Percentiles rank a stretch among this genome's conserved stretches.
These are phyloP conservation scores for Beauveria asiatica DNA, from an alignment of 2,329 filamentous ascomycete genomes.

Conservation along the genomic window DNA sequence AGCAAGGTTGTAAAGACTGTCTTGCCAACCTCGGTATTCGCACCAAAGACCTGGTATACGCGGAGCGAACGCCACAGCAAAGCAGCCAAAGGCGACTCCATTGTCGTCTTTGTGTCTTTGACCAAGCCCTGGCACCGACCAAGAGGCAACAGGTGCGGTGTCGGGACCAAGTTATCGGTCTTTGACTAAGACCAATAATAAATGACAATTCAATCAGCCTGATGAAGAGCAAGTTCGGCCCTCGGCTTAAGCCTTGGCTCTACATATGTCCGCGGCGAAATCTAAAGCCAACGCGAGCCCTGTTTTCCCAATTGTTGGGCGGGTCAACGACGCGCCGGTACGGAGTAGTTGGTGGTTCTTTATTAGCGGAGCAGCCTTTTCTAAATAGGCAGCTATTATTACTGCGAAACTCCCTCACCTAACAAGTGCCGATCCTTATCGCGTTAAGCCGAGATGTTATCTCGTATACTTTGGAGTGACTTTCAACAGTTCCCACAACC, in stretches of 20 bases:
- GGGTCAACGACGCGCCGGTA: not conserved
- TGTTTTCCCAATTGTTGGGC: conserved; percentile 8
- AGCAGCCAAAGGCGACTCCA: conserved; percentile 42
- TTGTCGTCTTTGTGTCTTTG: conserved; percentile 14
- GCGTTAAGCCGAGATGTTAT: conserved; percentile 6
- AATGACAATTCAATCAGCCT: not conserved
- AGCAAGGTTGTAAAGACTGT: conserved; percentile 70
- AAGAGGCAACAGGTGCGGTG: not conserved
- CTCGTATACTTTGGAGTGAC: conserved; percentile 1
- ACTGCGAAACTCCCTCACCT: conserved; percentile 7
- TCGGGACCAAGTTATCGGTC: not conserved
- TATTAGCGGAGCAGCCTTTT: not conserved
- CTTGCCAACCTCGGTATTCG: conserved; percentile 80
- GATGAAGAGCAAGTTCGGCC: not conserved
- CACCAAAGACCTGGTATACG: conserved; percentile 69
- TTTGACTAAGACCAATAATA: not conserved
- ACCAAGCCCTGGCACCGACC: not conserved
- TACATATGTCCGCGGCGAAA: not conserved
- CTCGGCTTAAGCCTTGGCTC: conserved; percentile 5
- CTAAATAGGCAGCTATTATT: not conserved
- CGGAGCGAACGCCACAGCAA: conserved; percentile 61
- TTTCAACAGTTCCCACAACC: conserved; percentile 9
- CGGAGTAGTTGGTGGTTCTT: not conserved
- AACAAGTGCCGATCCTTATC: conserved; percentile 7
- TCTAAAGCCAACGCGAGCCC: not conserved